phyloP scores from a whole-genome alignment of 192 early-diverging fungal genomes.

The Chytriomyces confervae region DNA sequence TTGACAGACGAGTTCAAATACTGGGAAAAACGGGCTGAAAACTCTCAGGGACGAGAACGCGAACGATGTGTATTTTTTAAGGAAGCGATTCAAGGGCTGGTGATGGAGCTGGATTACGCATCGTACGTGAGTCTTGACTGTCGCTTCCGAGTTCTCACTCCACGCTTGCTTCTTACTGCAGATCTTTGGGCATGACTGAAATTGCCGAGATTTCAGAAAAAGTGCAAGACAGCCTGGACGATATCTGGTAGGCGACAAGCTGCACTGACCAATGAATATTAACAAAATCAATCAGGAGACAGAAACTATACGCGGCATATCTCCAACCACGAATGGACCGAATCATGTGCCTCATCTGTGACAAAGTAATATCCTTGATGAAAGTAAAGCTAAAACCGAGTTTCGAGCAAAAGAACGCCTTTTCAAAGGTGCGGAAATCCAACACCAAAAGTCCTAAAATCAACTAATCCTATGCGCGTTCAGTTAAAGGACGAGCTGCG shows the following conservation, averaged over 20 bases:
- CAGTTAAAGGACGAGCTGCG: slow-evolving; percentile 50
- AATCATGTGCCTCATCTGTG: slow-evolving; percentile 41
- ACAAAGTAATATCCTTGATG: slow-evolving; percentile 39
- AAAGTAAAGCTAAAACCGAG: slow-evolving; percentile 30
- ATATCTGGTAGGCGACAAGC: slow-evolving; percentile 17
- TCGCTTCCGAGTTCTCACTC: neutral
- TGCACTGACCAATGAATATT: neutral
- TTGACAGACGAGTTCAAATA: slow-evolving; percentile 16
- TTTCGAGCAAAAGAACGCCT: slow-evolving; percentile 17
- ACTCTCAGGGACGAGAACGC: slow-evolving; percentile 26
- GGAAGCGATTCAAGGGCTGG: neutral
- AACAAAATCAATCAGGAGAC: slow-evolving; percentile 33
- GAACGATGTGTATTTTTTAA: slow-evolving; percentile 19
- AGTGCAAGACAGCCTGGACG: slow-evolving; percentile 32
- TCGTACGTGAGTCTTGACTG: neutral
- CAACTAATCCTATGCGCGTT: neutral
- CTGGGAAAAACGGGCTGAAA: slow-evolving; percentile 23
- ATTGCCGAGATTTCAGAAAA: slow-evolving; percentile 30
- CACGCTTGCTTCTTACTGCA: neutral
- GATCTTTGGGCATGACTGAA: slow-evolving; percentile 17
- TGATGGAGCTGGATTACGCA: slow-evolving; percentile 11
- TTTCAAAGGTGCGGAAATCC: slow-evolving; percentile 27
- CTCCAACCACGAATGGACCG: slow-evolving; percentile 52
- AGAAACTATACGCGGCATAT: slow-evolving; percentile 43
- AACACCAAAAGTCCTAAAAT: neutral